Percentiles rank a stretch among this genome's conserved stretches.
Evolutionary conservation across 179 eudicot genomes (phyloP).

Genomic region (Vitellaria paradoxa): DNA sequence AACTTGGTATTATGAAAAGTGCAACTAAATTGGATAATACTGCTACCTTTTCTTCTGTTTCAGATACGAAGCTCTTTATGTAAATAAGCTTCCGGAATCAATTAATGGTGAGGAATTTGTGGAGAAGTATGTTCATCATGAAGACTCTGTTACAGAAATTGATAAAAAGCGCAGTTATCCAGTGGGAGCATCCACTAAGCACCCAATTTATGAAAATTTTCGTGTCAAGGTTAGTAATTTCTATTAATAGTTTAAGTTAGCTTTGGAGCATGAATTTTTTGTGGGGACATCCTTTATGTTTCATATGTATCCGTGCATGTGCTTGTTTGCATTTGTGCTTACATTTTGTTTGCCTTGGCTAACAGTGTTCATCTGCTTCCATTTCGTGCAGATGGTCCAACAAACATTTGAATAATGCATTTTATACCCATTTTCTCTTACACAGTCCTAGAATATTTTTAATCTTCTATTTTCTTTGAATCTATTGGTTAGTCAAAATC

Average conservation of each 20-base stretch:
- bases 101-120: slow-evolving; percentile 40
- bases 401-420: neutral
- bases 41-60: neutral
- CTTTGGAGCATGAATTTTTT: neutral
- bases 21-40: neutral
- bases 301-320: neutral
- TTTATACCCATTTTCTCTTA: neutral
- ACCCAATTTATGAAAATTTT: slow-evolving; percentile 53
- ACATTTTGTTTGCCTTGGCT: neutral
- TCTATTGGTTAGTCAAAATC: neutral
- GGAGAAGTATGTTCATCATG: slow-evolving; percentile 32
- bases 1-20: neutral
- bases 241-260: neutral
- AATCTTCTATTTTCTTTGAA: neutral
- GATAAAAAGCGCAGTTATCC: slow-evolving; percentile 39
- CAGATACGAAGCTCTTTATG: slow-evolving; percentile 53
- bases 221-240: slow-evolving; percentile 45
- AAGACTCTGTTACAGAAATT: slow-evolving; percentile 46
- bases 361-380: neutral
- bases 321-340: neutral
- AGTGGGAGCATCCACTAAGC: slow-evolving; percentile 48
- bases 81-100: slow-evolving; percentile 38
- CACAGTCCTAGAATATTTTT: neutral
- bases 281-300: neutral
- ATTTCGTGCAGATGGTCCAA: neutral